These are phyloP conservation scores for Cystoderma amianthinum DNA, from an alignment of 768 basidiomycete species.

Conservation along the genomic window DNA sequence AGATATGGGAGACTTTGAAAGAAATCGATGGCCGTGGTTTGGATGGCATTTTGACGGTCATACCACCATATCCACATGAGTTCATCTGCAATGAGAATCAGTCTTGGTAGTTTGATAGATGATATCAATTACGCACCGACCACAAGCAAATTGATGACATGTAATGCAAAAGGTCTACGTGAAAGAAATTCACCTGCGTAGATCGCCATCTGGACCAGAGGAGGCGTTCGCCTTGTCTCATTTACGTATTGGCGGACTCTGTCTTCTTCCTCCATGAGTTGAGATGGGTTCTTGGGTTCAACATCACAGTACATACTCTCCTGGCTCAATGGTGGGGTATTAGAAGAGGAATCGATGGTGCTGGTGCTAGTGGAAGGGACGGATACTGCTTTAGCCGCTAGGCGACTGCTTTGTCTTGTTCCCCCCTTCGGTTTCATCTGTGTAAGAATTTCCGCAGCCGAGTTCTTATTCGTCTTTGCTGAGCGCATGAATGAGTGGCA, in stretches of 20 bases:
- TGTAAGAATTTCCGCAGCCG: no score
- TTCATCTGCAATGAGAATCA: constrained; percentile 7
- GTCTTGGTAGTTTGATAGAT: background rate
- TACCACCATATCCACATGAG: constrained; percentile 13
- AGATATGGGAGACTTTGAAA: constrained; percentile 11
- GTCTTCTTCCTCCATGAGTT: no score
- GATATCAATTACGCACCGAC: background rate
- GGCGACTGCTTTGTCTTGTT: no score
- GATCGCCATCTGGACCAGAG: background rate
- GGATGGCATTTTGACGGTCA: constrained; percentile 12
- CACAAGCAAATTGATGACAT: constrained; percentile 2
- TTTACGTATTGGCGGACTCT: background rate
- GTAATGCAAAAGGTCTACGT: background rate
- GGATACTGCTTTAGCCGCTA: no score
- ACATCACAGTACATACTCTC: no score
- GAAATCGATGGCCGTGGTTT: constrained; percentile 12
- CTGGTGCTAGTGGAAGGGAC: no score
- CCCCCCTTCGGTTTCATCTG: background rate
- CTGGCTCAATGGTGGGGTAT: no score
- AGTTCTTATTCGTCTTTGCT: no score
- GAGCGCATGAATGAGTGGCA: no score
- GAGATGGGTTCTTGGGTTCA: no score
- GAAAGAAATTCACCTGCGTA: constrained; percentile 2
- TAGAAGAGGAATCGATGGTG: no score
- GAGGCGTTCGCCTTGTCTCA: background rate